Base-by-base conservation (phyloP, 148 eudicot species). In the Suaeda aralocaspica region DNA sequence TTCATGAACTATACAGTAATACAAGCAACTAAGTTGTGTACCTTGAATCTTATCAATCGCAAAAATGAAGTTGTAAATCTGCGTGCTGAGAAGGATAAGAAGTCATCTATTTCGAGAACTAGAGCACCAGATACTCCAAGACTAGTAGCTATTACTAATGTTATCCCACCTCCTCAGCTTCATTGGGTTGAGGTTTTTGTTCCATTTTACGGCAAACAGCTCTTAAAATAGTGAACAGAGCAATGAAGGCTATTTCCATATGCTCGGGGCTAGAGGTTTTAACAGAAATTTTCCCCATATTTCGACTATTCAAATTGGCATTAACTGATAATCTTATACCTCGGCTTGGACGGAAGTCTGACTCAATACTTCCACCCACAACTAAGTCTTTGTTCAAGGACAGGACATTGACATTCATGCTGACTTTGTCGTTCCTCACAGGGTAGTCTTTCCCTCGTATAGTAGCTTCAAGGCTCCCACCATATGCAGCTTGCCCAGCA, bases 361-460 rank as follows among this genome's bases (percentile, higher is more conserved):
- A 76, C 78, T 86, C 82, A 48, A 91, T 25, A 68, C 68, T 83
- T 61, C 89, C 97, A 67, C 94, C 84, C 76, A 91, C 64, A 12
- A 95, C 90, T 48, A 79, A 76, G 71, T 91, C 99, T 55, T 89
- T 89, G 50, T 91, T 76, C 10, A 77, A 82, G 8, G 96, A 89
- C 45, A 89, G 72, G 36, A 84, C 76, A 5, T 89, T 86, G 85
- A 88, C 63, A 9, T 80, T 39, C 68, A 91, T 22, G 67, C 80
- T 89, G 24, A 79, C 52, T 72, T 77, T 87, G n/a, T 95, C 92
- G 45, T 86, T 80, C 79, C 87, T 86, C 59, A 89, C 92, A 11
- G 97, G 99, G 78, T 84, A 91, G 72, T 95, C 97, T 57, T 67
- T 82, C 28, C 96, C 97, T 78, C 86, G 86, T 18, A 91, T 24